Conservation (phyloP, 2,329 filamentous ascomycete genomes). For the Periconia sp. region DNA sequence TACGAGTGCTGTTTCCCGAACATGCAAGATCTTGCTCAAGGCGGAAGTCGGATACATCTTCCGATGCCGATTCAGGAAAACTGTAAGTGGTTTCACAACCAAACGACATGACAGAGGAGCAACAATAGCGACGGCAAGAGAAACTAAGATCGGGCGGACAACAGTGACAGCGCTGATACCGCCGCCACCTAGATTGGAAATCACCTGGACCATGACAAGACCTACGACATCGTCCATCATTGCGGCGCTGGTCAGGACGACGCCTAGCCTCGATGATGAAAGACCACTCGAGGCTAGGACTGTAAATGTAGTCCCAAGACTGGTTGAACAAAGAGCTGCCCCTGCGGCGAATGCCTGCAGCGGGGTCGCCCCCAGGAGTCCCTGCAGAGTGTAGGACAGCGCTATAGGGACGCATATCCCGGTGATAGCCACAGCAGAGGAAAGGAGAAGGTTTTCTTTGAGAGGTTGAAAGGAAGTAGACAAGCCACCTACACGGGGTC, state of each 20-base stretch:
- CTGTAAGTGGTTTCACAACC: slow-evolving; percentile 51
- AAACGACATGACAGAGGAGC: slow-evolving; percentile 57
- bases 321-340: slow-evolving; percentile 75
- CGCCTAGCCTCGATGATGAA: slow-evolving; percentile 62
- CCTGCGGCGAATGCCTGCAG: slow-evolving; percentile 75
- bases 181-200: slow-evolving; percentile 69
- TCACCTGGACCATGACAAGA: slow-evolving; percentile 77
- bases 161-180: slow-evolving; percentile 51
- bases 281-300: slow-evolving; percentile 67
- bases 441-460: slow-evolving; percentile 66
- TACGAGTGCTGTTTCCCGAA: slow-evolving; percentile 48
- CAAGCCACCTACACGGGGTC: slow-evolving; percentile 59
- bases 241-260: slow-evolving; percentile 72
- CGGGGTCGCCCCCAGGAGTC: slow-evolving; percentile 57
- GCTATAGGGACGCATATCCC: slow-evolving; percentile 70
- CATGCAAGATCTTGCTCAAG: slow-evolving; percentile 31
- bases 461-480: slow-evolving; percentile 61
- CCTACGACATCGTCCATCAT: slow-evolving; percentile 85
- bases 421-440: slow-evolving; percentile 66
- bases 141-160: slow-evolving; percentile 59
- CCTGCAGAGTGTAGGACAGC: slow-evolving; percentile 66
- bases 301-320: slow-evolving; percentile 73
- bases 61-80: slow-evolving; percentile 41
- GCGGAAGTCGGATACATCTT: slow-evolving; percentile 19
- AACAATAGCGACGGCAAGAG: slow-evolving; percentile 58